A percentile compares a stretch with the other conserved stretches of the same genome.
phyloP scores from a whole-genome alignment of 2,329 filamentous ascomycete genomes.

The Achaetomium macrosporum region DNA sequence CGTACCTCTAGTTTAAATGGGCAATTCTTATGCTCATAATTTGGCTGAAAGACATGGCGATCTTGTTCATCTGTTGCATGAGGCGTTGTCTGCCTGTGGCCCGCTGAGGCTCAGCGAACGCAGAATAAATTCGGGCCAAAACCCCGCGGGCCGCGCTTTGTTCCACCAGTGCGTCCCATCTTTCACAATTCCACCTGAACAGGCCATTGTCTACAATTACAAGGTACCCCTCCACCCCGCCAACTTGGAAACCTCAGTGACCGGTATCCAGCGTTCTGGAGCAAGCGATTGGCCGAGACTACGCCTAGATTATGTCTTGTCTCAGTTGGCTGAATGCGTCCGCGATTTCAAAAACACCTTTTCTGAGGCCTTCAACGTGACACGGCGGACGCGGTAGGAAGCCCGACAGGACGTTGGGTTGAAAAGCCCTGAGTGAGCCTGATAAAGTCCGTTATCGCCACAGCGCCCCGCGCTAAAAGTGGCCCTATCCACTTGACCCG shows the following conservation, averaged over 20 bases:
- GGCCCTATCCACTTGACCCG: no score
- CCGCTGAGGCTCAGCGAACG: constrained; percentile 3
- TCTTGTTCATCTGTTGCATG: no score
- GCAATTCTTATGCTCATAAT: no score
- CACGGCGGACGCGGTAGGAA: neutral
- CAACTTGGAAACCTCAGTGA: neutral
- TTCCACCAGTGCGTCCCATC: neutral
- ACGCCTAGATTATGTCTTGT: constrained; percentile 18
- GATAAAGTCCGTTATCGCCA: constrained; percentile 11
- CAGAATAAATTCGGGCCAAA: constrained; percentile 19
- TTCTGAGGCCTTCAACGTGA: constrained; percentile 8
- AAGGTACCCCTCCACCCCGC: constrained; percentile 7
- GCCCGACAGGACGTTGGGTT: neutral
- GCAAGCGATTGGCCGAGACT: neutral
- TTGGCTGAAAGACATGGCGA: no score
- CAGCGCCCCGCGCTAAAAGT: constrained; percentile 6
- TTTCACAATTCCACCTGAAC: no score
- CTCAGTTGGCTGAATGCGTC: constrained; percentile 11
- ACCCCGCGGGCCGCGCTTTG: constrained; percentile 5
- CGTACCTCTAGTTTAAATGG: no score
- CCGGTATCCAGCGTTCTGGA: neutral
- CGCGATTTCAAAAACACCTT: constrained; percentile 5
- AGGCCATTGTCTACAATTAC: no score
- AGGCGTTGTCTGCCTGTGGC: neutral
- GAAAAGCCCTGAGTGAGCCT: no score